A percentile compares a stretch with the other conserved stretches of the same genome.
Evolutionary conservation across 2,329 filamentous ascomycete genomes (phyloP).

Genomic region (Fragosphaeria purpurea): DNA sequence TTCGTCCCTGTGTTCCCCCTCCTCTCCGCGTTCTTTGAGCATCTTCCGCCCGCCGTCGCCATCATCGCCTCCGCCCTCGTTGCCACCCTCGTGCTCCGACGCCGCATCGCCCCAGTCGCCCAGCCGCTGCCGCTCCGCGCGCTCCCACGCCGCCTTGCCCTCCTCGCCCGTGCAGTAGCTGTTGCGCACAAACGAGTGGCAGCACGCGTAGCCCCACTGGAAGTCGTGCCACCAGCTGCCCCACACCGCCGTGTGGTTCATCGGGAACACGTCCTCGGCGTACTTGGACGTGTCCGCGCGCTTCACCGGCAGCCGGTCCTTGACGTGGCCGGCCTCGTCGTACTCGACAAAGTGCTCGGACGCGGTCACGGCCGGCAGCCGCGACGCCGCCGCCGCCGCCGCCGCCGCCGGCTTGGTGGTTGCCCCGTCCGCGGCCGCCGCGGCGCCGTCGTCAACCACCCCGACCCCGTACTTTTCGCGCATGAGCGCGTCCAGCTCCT

Average conservation of each 20-base stretch:
- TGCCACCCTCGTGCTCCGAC: constrained; percentile 1
- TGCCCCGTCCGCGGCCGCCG: too few species aligned
- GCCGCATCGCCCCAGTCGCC: constrained; percentile 29
- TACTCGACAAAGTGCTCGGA: constrained; percentile 90
- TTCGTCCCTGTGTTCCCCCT: not conserved
- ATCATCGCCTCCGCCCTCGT: not conserved
- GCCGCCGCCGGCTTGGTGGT: not conserved
- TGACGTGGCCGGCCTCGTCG: constrained; percentile 79
- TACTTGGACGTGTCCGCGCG: constrained; percentile 81
- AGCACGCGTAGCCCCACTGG: constrained; percentile 92
- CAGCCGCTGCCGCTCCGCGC: constrained; percentile 53
- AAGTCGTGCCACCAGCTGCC: constrained; percentile 97
- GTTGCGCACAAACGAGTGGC: constrained; percentile 88
- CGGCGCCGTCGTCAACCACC: constrained; percentile 18
- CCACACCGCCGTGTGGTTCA: constrained; percentile 91
- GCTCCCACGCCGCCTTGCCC: constrained; percentile 71
- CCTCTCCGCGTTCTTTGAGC: constrained; percentile 3
- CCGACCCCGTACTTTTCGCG: constrained; percentile 69
- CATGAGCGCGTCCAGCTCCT: constrained; percentile 58
- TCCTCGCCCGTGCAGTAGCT: constrained; percentile 94
- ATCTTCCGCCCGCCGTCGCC: not conserved
- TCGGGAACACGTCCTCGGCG: constrained; percentile 71
- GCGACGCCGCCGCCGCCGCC: constrained; percentile 27
- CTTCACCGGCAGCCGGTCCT: constrained; percentile 70
- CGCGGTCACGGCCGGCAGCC: constrained; percentile 60